Evolutionary conservation across 164 flowering plant species (phyloP).

Genomic region (Paratinospora sagittata): DNA sequence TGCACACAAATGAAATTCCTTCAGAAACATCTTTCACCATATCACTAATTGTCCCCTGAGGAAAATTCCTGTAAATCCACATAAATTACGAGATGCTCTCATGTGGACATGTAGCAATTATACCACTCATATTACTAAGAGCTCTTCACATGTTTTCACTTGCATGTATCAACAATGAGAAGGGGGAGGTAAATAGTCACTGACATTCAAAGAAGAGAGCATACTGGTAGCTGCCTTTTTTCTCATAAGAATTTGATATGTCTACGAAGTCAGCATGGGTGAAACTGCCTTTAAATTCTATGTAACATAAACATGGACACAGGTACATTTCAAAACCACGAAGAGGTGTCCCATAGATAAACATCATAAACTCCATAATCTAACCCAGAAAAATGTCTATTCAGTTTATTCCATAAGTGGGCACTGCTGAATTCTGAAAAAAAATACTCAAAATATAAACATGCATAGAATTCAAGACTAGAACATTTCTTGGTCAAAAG

Average conservation of each 20-base stretch:
- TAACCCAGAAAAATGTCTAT: not conserved
- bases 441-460: too few species aligned
- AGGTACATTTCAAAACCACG: not conserved
- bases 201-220: not conserved
- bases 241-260: not conserved
- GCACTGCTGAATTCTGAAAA: too few species aligned
- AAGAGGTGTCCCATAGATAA: not conserved
- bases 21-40: slow-evolving; percentile 85
- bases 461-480: too few species aligned
- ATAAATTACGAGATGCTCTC: slow-evolving; percentile 7
- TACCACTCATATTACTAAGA: not conserved
- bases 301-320: not conserved
- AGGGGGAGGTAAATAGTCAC: not conserved
- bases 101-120: not conserved
- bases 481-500: too few species aligned
- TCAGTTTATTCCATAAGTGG: too few species aligned
- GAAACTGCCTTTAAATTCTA: not conserved
- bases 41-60: slow-evolving; percentile 92
- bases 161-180: not conserved
- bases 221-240: not conserved
- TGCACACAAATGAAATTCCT: slow-evolving; percentile 83
- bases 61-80: slow-evolving; percentile 70
- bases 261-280: not conserved
- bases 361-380: not conserved
- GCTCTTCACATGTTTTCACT: not conserved